Base-by-base conservation (phyloP, 768 basidiomycete species). In the Amanita rimosa region DNA sequence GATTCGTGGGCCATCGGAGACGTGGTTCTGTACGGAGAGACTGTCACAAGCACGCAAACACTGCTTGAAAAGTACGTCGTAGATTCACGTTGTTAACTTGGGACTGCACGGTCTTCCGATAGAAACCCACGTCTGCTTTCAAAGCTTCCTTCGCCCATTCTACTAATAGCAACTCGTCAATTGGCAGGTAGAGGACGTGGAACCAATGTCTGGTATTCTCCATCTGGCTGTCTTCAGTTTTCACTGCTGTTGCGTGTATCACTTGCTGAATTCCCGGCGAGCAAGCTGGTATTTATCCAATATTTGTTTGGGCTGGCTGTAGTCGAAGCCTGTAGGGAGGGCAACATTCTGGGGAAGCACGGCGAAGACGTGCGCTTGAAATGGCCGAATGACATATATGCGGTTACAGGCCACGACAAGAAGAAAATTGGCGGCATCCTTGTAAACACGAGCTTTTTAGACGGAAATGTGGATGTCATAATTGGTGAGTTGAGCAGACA, bases 371-470 rank as follows among this genome's bases (percentile, higher is more conserved):
- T 96, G 9, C 72, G 81, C 35, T 67, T 98, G 21, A 98, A 97
- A 63, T 98, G 96, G 96, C 96, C 95, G 16, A 98, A 98, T 58
- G 96, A 98, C 57, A 69, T 99, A 3, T 97, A 97, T 57, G 85
- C 81, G 1, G 72, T 80, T 35, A 68, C 72, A 2, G 68, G 67
- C 4, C 67, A 66, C 16, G 76, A 78, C 54, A 64, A 64, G 50
- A 82, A 75, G 64, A 98, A 99, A 64, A 67, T 97, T 31, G 95
- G 95, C 0, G 95, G 96, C 0, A 83, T 97, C 14, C 67, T 98
- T 19, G 89, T 99, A 29, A 95, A 85, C 56, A 90, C 89, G 22
- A 85, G 76, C 57, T 92, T 93, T 53, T 67, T 70, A n/a, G 76
- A 77, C 1, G 82, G 79, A 0, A 72, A 73, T 19, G 84, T 84